Base-by-base conservation (phyloP, 2,329 filamentous ascomycete species). In the Fusarium solani-melongenae region DNA sequence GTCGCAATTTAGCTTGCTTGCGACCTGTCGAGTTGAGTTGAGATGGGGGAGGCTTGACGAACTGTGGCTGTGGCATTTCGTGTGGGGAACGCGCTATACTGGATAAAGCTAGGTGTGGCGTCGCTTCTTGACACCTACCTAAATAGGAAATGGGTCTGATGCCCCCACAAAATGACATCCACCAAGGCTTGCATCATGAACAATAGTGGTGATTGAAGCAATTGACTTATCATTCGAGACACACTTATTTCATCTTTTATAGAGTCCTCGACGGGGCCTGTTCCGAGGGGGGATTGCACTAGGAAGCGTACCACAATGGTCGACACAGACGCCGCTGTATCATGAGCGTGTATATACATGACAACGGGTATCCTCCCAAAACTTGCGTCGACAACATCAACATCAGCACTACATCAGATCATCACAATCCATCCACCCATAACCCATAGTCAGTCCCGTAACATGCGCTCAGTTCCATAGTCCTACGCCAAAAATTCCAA, bases 1-100 rank as follows among this genome's bases (percentile, higher is more conserved):
- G 72, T 77, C 68, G 73, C 73, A 72, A 73, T 76, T 73, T 60
- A 51, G 46, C 57, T 65, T 66, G 73, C 66, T 65, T 66, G 73
- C 66, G 71, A 71, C 65, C 59, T 73, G 71, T 76, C 62, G 57
- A 51, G 55, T 59, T 51, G 24, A 29, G 46, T 59, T 51, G 46
- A 31, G 46, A 51, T 51, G 46, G 67, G 62, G 53, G 70, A 62
- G 69, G 66, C 64, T 72, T 55, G 62, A 62, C 27, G 17, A 51
- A 51, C 46, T 31, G 46, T 71, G 69, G 70, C 69, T 51, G 46
- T 69, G 66, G 68, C 67, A 64, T 53, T 44, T 27, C 10, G 24
- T 41, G 59, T 64, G 69, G 67, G 64, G 73, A 46, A 38, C 11
- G 62, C 62, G 72, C 71, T 75, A 74, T 38, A 12, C 71, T 49